These are phyloP conservation scores for Rhizopus delemar DNA, from an alignment of 371 early-diverging fungal species.

Conservation along the genomic window DNA sequence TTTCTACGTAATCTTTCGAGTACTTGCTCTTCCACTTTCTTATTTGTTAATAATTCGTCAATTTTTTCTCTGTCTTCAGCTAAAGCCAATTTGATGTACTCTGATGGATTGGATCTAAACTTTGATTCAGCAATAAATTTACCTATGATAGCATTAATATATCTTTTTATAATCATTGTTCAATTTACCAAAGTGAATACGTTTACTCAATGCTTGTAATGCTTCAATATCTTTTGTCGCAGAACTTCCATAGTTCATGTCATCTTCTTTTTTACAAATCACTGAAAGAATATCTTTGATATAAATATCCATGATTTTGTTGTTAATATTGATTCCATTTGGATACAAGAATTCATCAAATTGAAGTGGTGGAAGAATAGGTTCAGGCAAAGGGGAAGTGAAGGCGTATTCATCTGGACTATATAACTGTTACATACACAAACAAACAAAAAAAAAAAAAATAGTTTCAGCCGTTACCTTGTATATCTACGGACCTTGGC, in stretches of 20 bases:
- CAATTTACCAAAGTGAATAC: conserved; percentile 89
- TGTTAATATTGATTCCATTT: conserved; percentile 85
- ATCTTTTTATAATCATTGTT: too few species aligned
- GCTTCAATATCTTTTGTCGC: conserved; percentile 93
- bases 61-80: conserved; percentile 76
- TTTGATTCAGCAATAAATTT: conserved; percentile 97
- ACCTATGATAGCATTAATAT: conserved; percentile 46
- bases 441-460: background rate
- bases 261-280: conserved; percentile 69
- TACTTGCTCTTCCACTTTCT: conserved; percentile 78
- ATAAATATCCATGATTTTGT: conserved; percentile 78
- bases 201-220: conserved; percentile 86
- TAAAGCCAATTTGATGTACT: conserved; percentile 83
- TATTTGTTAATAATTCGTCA: conserved; percentile 84
- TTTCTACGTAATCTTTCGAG: conserved; percentile 82
- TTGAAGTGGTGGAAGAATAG: conserved; percentile 81
- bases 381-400: conserved; percentile 77
- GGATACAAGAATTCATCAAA: conserved; percentile 73
- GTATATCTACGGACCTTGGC: conserved; percentile 86
- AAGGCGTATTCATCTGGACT: conserved; percentile 97
- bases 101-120: conserved; percentile 77
- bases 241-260: conserved; percentile 88
- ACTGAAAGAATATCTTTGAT: conserved; percentile 68
- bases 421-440: conserved; percentile 1
- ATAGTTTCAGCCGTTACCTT: conserved; percentile 34